Conservation (phyloP, 352 stramenopile species). For the Pythium chondricola region DNA sequence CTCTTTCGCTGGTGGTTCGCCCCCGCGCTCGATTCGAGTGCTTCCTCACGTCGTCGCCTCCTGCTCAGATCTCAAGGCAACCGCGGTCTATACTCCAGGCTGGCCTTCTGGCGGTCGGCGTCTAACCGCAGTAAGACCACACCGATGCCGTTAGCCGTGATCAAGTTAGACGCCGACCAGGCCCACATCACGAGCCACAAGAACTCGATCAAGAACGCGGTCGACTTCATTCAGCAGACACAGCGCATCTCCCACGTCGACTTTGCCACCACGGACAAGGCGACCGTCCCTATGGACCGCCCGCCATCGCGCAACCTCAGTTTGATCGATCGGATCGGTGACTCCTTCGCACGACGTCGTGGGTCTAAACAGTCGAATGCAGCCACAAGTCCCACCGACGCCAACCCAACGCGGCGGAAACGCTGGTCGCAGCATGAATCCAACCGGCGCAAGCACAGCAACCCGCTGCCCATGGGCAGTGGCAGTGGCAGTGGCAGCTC, state of each 20-base stretch:
- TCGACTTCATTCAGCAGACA: slow-evolving; percentile 60
- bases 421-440: not conserved
- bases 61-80: slow-evolving; percentile 10
- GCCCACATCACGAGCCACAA: slow-evolving; percentile 70
- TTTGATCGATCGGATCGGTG: slow-evolving; percentile 9
- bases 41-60: not conserved
- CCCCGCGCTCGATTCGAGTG: not conserved
- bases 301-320: not conserved
- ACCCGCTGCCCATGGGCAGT: slow-evolving; percentile 8
- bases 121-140: slow-evolving; percentile 23
- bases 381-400: not conserved
- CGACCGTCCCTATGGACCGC: not conserved
- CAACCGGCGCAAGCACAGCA: slow-evolving; percentile 12
- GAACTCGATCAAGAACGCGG: slow-evolving; percentile 64
- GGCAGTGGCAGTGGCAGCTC: slow-evolving; percentile 10
- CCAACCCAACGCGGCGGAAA: not conserved
- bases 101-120: slow-evolving; percentile 9
- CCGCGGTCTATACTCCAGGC: slow-evolving; percentile 4
- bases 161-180: slow-evolving; percentile 54
- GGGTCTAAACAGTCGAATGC: not conserved
- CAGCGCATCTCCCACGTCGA: slow-evolving; percentile 50
- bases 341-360: slow-evolving; percentile 8
- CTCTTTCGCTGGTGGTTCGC: too few species aligned
- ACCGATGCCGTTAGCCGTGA: slow-evolving; percentile 54
- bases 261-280: slow-evolving; percentile 13